Evolutionary conservation across 31 red algal genomes (phyloP).

Genomic region (Pterothamnion heteromorphum): DNA sequence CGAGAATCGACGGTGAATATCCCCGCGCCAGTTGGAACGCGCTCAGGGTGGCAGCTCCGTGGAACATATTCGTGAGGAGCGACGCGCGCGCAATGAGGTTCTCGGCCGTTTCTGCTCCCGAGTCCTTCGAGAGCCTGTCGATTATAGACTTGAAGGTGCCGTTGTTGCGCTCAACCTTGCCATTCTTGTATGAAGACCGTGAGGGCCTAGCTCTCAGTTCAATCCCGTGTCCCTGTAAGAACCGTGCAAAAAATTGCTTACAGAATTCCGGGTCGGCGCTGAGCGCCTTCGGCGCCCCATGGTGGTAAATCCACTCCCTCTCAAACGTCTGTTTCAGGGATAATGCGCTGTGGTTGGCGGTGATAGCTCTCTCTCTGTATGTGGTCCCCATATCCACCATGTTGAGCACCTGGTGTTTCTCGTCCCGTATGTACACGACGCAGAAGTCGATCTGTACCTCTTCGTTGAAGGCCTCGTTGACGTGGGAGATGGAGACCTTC

Average conservation of each 20-base stretch:
- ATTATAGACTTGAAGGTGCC: background rate
- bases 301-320: background rate
- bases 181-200: background rate
- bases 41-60: background rate
- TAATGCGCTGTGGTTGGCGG: background rate
- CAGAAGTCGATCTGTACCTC: background rate
- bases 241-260: background rate
- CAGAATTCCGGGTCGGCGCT: background rate
- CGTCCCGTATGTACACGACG: background rate
- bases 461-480: conserved; percentile 7
- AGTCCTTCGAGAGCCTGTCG: background rate
- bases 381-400: background rate
- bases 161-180: conserved; percentile 1
- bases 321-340: background rate
- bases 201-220: background rate
- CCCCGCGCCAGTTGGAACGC: conserved; percentile 39
- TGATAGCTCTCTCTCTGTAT: background rate
- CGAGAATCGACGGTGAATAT: conserved; percentile 10
- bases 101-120: background rate
- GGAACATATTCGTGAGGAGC: background rate
- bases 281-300: background rate
- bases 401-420: conserved; percentile 32
- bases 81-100: background rate
- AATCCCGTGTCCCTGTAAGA: background rate
- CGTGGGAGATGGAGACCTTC: background rate